Base-by-base conservation (phyloP, 495 filamentous ascomycete genomes). In the Neurospora sp. region DNA sequence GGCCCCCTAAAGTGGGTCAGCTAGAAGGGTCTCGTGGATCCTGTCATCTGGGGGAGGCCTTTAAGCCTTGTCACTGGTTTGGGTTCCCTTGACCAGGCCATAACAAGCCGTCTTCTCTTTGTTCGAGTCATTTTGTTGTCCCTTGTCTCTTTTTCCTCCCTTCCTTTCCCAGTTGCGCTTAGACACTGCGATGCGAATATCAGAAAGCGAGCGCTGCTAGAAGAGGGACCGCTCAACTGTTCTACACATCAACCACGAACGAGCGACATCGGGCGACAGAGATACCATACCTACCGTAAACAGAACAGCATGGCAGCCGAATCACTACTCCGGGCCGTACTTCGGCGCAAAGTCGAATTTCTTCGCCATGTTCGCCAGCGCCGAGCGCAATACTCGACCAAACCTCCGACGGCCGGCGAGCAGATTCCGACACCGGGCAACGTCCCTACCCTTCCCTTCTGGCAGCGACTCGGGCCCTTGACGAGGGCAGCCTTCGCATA, bases 401-500 rank as follows among this genome's bases (percentile, higher is more conserved):
- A 76, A 23, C 59, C 75, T 14, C 31, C 73, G n/a, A 75, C 78
- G 41, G 69, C 74, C 35, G 73, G 78, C 35, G 77, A 70, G 39
- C 76, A 84, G 39, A 82, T 86, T 41, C 83, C 85, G 11, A 81
- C 83, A 31, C 79, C 83, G 27, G 84, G 81, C 72, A 82, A 85
- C 31, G 81, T 87, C 20, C 80, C 84, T 46, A 81, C 82, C 41
- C 77, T 85, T 5, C 82, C 84, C 16, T 77, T 86, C 69, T 87
- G 88, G 83, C 84, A 84, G 75, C 78, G 87, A 11, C 83, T 89
- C 1, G 87, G 89, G 1, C 87, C 88, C 4, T 74, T 92, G 41
- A 87, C 88, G 31, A 82, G 89, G 72, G 83, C 88, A 2, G 89
- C 94, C 71, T 83, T 88, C 75, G 89, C 90, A 9, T 98, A 96